Conservation (phyloP, 768 basidiomycete genomes). For the Termitomyces heimii region DNA sequence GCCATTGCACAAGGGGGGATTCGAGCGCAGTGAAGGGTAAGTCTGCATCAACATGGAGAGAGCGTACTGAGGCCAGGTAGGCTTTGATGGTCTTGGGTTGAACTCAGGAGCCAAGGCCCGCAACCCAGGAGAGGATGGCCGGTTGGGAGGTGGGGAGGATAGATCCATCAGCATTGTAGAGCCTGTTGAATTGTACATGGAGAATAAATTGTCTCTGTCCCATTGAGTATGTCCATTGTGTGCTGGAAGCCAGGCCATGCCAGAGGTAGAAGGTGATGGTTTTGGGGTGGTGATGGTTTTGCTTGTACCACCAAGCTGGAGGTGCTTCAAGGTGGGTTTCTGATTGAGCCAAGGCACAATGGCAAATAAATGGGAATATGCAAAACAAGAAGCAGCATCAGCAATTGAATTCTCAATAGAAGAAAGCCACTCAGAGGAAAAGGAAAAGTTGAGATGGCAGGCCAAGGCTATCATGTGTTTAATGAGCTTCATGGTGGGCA, state of each 20-base stretch:
- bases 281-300: neutral
- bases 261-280: no score
- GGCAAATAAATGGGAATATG: neutral
- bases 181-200: neutral
- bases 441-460: neutral
- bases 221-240: neutral
- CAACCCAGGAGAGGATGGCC: neutral
- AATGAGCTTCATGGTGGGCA: neutral
- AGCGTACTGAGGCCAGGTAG: neutral
- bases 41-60: neutral
- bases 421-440: neutral
- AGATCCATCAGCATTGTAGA: no score
- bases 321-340: no score
- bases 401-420: neutral
- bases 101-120: neutral
- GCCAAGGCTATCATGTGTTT: neutral
- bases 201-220: neutral
- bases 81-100: neutral
- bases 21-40: neutral
- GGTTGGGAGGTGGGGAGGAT: neutral
- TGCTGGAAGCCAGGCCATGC: no score
- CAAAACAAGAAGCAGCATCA: neutral
- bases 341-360: neutral
- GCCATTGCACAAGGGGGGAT: neutral
- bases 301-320: no score